phyloP scores from a whole-genome alignment of 129 eudicot species.

The Oenanthe sinensis region DNA sequence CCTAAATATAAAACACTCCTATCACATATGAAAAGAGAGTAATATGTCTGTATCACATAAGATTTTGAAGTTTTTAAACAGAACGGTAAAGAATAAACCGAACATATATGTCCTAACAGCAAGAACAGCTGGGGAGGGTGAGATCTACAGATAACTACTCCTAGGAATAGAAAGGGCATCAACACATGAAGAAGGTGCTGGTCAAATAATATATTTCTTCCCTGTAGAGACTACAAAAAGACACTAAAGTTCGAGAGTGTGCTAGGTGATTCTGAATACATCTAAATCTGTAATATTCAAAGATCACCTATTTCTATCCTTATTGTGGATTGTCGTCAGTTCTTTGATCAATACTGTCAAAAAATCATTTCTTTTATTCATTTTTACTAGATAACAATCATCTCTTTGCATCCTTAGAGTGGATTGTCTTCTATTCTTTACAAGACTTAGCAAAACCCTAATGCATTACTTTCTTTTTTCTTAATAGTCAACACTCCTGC shows the following conservation, averaged over 20 bases:
- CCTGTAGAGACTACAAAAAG: background rate
- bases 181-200: background rate
- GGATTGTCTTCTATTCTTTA: background rate
- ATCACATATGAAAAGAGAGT: too few species aligned
- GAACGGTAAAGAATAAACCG: background rate
- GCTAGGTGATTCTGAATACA: background rate
- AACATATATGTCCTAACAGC: background rate
- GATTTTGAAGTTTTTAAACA: background rate
- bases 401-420: background rate
- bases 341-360: background rate
- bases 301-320: background rate
- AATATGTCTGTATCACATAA: background rate
- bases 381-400: background rate
- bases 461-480: background rate
- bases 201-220: background rate
- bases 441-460: background rate
- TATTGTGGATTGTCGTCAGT: background rate
- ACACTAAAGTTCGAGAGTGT: background rate
- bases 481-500: background rate
- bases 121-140: background rate
- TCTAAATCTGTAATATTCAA: too few species aligned
- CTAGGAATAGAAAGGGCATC: background rate
- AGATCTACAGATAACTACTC: background rate
- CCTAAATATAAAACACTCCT: background rate
- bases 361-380: too few species aligned